Evolutionary conservation across 257 asterid genomes (phyloP), one percentile per base, ranked within the genome.

Genomic region (Scutellaria barbata): DNA sequence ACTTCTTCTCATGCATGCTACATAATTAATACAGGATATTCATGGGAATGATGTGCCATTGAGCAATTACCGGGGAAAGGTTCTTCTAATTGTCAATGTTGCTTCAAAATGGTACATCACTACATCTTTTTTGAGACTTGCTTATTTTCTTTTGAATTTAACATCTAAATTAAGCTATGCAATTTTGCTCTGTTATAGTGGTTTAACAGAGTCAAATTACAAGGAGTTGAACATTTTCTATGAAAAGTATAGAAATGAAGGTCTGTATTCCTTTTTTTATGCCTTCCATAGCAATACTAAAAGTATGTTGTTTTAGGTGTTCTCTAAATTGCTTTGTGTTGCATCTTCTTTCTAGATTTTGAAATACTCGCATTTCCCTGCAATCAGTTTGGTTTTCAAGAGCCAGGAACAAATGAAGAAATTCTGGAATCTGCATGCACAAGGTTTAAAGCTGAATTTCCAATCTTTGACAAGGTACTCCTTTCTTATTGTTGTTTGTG

Each of bases 291-390:
- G 41, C 18, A 43, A 50, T 69, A 39, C 37, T 18, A 33, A 48
- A 48, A 45, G 18, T 13, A 43, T 14, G 59, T 14, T 51, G 60
- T 50, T 51, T n/a, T 13, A 5, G 33, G 4, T 39, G 30, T 39
- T 68, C 53, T 54, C 22, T 50, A 13, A 62, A 48, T 42, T 63
- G 43, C 67, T 11, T 51, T 33, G 7, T 33, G 60, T 35, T 60
- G 30, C 43, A 39, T 18, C 45, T 20, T 63, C 68, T 12, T 72
- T 66, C 53, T 79, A 92, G 98, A 91, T 75, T 80, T 92, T 2
- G 98, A 92, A 81, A 84, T 92, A 30, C 83, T 92, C 12, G 98
- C 96, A 67, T 92, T 92, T 88, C 98, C 98, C 71, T 92, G 96
- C 86, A 92, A 92, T 68, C 98, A 92, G 80, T 92, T 92, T 76